Percentiles rank a stretch among this genome's conserved stretches.
These are phyloP conservation scores for Termitomyces heimii DNA, from an alignment of 768 basidiomycete genomes.

Conservation along the genomic window DNA sequence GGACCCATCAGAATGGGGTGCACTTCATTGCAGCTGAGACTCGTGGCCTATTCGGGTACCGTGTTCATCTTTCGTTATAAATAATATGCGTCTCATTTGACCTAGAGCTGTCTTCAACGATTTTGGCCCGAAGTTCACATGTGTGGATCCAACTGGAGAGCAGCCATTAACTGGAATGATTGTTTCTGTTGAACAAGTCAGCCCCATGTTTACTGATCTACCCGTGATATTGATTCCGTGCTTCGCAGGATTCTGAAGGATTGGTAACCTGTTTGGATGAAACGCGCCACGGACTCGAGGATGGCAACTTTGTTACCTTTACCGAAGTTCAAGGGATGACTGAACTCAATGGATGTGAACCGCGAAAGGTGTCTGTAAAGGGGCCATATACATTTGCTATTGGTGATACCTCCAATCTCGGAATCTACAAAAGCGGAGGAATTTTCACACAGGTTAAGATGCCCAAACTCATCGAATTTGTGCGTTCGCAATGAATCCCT, in stretches of 20 bases:
- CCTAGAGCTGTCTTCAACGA: conserved; percentile 90
- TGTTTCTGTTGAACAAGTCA: conserved; percentile 84
- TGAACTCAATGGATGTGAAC: conserved; percentile 85
- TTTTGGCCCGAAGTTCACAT: conserved; percentile 91
- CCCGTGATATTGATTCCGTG: background rate
- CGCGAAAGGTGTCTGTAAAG: conserved; percentile 88
- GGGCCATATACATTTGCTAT: conserved; percentile 98
- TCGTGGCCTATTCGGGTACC: conserved; percentile 90
- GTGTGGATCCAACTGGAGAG: conserved; percentile 98
- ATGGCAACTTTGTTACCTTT: conserved; percentile 97
- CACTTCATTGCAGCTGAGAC: conserved; percentile 91
- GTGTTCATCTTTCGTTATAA: background rate
- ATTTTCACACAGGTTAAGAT: conserved; percentile 99
- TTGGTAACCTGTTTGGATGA: conserved; percentile 96
- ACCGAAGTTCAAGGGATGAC: conserved; percentile 93
- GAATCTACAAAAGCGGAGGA: conserved; percentile 80
- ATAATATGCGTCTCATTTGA: background rate
- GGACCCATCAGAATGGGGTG: conserved; percentile 85
- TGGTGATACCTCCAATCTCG: conserved; percentile 79
- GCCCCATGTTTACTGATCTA: conserved; percentile 1
- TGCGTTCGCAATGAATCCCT: conserved; percentile 34
- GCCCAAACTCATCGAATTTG: conserved; percentile 94
- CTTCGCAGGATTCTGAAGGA: conserved; percentile 70
- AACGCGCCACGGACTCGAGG: conserved; percentile 96
- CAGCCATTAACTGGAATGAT: conserved; percentile 93